phyloP scores from a whole-genome alignment of 306 rosid genomes.

The Gillenia trifoliata region DNA sequence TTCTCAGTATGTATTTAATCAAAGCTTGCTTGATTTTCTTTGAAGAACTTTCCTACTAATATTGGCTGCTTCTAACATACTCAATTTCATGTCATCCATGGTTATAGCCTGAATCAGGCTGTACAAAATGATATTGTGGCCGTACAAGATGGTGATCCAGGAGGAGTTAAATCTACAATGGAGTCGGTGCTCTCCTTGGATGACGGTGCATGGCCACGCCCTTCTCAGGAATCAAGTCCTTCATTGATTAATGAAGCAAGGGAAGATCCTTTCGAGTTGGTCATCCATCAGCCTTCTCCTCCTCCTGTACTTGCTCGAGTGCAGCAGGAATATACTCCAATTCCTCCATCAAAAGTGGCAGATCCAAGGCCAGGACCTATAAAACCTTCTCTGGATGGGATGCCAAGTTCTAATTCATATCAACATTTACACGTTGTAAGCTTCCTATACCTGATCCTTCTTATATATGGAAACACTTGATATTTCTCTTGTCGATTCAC shows the following conservation, averaged over 20 bases:
- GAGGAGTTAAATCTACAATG: conserved; percentile 53
- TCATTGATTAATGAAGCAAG: conserved; percentile 42
- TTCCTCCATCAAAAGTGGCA: conserved; percentile 93
- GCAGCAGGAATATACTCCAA: conserved; percentile 45
- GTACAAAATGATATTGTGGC: conserved; percentile 65
- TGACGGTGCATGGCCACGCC: conserved; percentile 68
- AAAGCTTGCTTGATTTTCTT: conserved; percentile 7
- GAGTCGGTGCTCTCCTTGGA: conserved; percentile 85
- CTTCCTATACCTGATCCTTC: not conserved
- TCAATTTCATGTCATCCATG: conserved; percentile 23
- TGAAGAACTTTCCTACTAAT: conserved; percentile 15
- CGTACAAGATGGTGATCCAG: conserved; percentile 52
- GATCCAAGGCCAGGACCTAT: conserved; percentile 97
- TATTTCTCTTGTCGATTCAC: conserved; percentile 6
- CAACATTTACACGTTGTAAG: conserved; percentile 88
- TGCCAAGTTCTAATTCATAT: conserved; percentile 44
- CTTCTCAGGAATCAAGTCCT: conserved; percentile 49
- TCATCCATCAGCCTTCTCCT: conserved; percentile 76
- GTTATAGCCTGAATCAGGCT: conserved; percentile 61
- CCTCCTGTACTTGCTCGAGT: conserved; percentile 93
- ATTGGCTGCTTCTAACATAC: conserved; percentile 29
- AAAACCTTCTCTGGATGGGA: conserved; percentile 55
- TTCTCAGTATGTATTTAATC: conserved; percentile 5
- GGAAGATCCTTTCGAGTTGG: conserved; percentile 57
- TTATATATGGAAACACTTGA: not conserved